These are phyloP conservation scores for Rosa multiflora DNA, from an alignment of 306 rosid genomes.

Conservation along the genomic window DNA sequence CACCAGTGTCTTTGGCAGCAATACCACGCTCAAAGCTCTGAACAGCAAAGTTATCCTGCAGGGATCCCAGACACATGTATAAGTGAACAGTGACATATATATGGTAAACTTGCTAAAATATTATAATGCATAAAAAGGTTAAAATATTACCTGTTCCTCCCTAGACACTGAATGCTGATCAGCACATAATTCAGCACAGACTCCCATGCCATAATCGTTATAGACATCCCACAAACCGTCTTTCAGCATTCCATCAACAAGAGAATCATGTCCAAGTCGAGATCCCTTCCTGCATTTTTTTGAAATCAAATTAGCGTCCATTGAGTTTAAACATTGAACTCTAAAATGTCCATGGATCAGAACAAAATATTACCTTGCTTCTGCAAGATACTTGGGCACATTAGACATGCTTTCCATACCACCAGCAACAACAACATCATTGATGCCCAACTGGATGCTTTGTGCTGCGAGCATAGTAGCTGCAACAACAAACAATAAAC, in stretches of 20 bases:
- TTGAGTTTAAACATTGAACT: constrained; percentile 22
- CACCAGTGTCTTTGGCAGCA: constrained; percentile 75
- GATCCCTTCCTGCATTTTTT: constrained; percentile 91
- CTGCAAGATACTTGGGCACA: constrained; percentile 86
- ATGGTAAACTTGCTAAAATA: background rate
- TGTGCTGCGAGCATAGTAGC: constrained; percentile 98
- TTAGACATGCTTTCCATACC: constrained; percentile 99
- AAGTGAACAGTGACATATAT: constrained; percentile 18
- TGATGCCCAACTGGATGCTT: constrained; percentile 91
- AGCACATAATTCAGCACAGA: constrained; percentile 92
- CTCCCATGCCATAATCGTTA: constrained; percentile 86
- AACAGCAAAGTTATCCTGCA: constrained; percentile 75
- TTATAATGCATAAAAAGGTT: constrained; percentile 13
- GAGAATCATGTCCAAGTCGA: constrained; percentile 95
- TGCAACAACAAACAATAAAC: constrained; percentile 37
- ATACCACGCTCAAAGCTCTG: constrained; percentile 96
- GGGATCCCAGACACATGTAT: constrained; percentile 26
- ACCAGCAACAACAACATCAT: constrained; percentile 96
- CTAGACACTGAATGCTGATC: constrained; percentile 79
- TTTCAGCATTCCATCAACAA: constrained; percentile 95
- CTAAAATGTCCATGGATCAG: constrained; percentile 16
- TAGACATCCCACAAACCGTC: too few relatives aligned
- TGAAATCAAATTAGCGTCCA: constrained; percentile 18
- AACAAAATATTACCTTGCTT: constrained; percentile 75
- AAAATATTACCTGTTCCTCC: constrained; percentile 70